A percentile compares a stretch with the other conserved stretches of the same genome.
Evolutionary conservation across 169 alveolate genomes (phyloP).

Genomic region (Plasmodium inui): DNA sequence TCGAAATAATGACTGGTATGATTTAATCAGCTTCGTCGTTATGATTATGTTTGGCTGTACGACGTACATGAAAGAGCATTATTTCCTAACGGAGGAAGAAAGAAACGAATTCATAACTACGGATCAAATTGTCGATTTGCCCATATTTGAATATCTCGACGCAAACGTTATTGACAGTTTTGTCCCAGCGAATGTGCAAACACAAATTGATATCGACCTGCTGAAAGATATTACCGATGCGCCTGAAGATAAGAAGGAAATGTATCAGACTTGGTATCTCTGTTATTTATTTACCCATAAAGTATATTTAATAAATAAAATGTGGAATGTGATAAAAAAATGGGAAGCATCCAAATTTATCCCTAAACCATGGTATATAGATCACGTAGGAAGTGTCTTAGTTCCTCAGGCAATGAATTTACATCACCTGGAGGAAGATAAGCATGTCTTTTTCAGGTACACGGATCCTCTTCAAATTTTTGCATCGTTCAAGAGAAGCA

Average conservation of each 20-base stretch:
- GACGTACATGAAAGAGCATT: conserved; percentile 47
- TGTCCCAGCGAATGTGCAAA: conserved; percentile 16
- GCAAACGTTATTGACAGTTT: conserved; percentile 22
- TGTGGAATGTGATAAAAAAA: conserved; percentile 72
- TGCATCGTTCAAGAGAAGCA: conserved; percentile 49
- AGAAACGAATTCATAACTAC: neutral
- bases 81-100: conserved; percentile 35
- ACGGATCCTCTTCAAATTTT: conserved; percentile 32
- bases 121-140: conserved; percentile 47
- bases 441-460: conserved; percentile 45
- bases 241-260: neutral
- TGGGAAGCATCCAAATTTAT: conserved; percentile 53
- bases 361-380: conserved; percentile 65
- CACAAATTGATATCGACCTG: conserved; percentile 32
- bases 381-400: conserved; percentile 51
- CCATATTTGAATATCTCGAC: conserved; percentile 49
- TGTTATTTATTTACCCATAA: conserved; percentile 52
- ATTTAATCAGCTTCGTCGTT: conserved; percentile 6
- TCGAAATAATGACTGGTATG: conserved; percentile 53
- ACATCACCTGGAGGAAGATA: conserved; percentile 24
- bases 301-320: conserved; percentile 45
- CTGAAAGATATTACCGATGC: conserved; percentile 28
- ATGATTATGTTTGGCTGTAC: conserved; percentile 39
- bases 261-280: conserved; percentile 59
- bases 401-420: conserved; percentile 37